A percentile compares a stretch with the other conserved stretches of the same genome.
Evolutionary conservation across 805 yeast species (phyloP).

Genomic region (Candida ascalaphidarum): DNA sequence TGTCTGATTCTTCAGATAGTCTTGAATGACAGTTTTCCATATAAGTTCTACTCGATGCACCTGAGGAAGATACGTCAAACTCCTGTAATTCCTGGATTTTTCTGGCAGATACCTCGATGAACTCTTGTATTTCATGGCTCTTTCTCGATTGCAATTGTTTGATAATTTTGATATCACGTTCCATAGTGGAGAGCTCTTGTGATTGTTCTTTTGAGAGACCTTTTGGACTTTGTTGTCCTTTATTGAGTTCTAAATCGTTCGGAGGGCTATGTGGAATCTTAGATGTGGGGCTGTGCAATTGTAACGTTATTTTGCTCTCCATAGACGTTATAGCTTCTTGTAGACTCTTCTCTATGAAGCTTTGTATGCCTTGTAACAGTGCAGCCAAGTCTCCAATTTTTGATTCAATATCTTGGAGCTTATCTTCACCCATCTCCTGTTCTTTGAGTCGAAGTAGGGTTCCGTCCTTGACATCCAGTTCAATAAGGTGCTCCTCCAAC

Average conservation of each 20-base stretch:
- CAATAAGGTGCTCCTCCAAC: slow-evolving; percentile 59
- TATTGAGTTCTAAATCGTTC: neutral
- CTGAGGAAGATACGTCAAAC: slow-evolving; percentile 28
- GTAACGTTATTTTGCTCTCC: no score
- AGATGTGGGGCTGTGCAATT: no score
- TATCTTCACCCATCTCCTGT: slow-evolving; percentile 14
- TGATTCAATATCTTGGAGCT: slow-evolving; percentile 2
- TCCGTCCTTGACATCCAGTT: slow-evolving; percentile 47
- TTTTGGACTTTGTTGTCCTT: slow-evolving; percentile 1
- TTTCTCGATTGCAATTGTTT: slow-evolving; percentile 46
- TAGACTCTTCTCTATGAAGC: slow-evolving; percentile 10
- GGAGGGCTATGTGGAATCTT: slow-evolving; percentile 5
- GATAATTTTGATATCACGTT: slow-evolving; percentile 47
- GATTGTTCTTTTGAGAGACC: slow-evolving; percentile 1
- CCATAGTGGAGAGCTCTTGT: slow-evolving; percentile 27
- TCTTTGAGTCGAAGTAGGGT: slow-evolving; percentile 53
- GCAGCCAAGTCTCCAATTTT: slow-evolving; percentile 5
- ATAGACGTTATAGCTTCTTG: slow-evolving; percentile 12
- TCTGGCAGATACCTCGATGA: slow-evolving; percentile 34
- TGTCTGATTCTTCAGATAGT: slow-evolving; percentile 71
- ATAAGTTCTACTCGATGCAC: slow-evolving; percentile 40
- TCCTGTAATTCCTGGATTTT: slow-evolving; percentile 47
- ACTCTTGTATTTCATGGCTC: slow-evolving; percentile 29
- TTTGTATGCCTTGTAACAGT: no score
- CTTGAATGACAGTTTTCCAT: slow-evolving; percentile 70